Conservation (phyloP, 1,284 basidiomycete genomes). For the Limonomyces culmigenus region DNA sequence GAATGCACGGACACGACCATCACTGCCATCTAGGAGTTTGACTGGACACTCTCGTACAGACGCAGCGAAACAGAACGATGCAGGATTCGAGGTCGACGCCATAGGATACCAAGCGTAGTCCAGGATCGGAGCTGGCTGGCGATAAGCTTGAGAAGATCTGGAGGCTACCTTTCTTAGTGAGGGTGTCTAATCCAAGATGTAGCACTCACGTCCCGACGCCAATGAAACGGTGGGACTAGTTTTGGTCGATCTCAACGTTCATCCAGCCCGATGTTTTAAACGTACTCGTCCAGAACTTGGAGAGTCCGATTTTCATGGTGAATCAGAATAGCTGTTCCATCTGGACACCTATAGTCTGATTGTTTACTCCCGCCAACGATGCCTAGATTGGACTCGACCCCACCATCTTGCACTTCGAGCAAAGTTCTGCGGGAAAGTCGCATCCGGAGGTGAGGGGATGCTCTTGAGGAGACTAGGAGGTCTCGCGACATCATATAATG, state of each 20-base stretch:
- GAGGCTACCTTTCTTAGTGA: constrained; percentile 1
- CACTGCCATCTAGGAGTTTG: constrained; percentile 60
- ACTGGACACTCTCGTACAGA: constrained; percentile 73
- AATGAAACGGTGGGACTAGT: not conserved
- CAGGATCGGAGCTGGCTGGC: constrained; percentile 52
- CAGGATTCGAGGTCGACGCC: constrained; percentile 37
- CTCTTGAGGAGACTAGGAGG: no score
- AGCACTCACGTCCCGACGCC: constrained; percentile 6
- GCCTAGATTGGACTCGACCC: no score
- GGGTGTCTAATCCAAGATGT: constrained; percentile 4
- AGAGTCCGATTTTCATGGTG: constrained; percentile 47
- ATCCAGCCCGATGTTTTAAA: not conserved
- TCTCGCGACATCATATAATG: no score
- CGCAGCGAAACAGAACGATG: constrained; percentile 65
- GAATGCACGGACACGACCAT: constrained; percentile 45
- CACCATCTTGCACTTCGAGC: no score
- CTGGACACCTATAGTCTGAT: constrained; percentile 38
- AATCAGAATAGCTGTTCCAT: constrained; percentile 37
- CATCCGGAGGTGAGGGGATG: no score
- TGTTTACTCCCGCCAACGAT: no score
- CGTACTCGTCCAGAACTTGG: constrained; percentile 26
- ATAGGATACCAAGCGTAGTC: constrained; percentile 73
- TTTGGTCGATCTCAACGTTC: not conserved
- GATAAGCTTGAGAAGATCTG: constrained; percentile 12
- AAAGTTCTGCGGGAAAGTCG: no score